phyloP scores from a whole-genome alignment of 2,329 filamentous ascomycete genomes.

The Hypoxylon sp. region DNA sequence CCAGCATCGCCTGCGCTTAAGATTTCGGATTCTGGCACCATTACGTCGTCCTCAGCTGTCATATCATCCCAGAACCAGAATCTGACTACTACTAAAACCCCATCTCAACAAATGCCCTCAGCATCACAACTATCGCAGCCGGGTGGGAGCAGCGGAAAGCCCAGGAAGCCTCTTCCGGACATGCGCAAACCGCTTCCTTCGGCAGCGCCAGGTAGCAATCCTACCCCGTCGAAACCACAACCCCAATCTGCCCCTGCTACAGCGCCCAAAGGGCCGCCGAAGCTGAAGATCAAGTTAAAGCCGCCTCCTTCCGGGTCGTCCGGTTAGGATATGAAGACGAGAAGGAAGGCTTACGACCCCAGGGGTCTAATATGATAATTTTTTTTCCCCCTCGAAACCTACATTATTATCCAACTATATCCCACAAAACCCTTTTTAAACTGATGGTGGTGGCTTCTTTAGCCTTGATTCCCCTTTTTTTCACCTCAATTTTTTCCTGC shows the following conservation, averaged over 20 bases:
- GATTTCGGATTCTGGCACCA: conserved; percentile 8
- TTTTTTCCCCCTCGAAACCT: neutral
- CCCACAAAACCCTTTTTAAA: neutral
- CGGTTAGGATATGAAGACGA: conserved; percentile 21
- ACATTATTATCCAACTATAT: conserved; percentile 6
- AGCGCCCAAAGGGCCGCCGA: conserved; percentile 40
- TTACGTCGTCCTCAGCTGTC: conserved; percentile 25
- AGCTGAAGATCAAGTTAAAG: conserved; percentile 55
- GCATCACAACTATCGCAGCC: conserved; percentile 41
- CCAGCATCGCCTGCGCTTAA: conserved; percentile 23
- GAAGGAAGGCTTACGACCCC: neutral
- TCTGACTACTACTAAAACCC: conserved; percentile 2
- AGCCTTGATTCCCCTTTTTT: conserved; percentile 8
- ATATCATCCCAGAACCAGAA: conserved; percentile 10
- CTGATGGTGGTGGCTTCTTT: neutral
- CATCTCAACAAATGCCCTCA: conserved; percentile 17
- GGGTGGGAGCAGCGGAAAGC: conserved; percentile 43
- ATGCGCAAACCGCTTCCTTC: conserved; percentile 52
- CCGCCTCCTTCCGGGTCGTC: conserved; percentile 28
- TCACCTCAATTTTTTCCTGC: conserved; percentile 10
- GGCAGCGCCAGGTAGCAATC: conserved; percentile 34
- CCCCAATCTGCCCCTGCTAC: conserved; percentile 33
- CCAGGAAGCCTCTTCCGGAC: conserved; percentile 52
- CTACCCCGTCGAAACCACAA: conserved; percentile 34
- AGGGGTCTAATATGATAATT: conserved; percentile 1